Evolutionary conservation across 257 asterid genomes (phyloP).

Genomic region (Nyctanthes arbortristis): DNA sequence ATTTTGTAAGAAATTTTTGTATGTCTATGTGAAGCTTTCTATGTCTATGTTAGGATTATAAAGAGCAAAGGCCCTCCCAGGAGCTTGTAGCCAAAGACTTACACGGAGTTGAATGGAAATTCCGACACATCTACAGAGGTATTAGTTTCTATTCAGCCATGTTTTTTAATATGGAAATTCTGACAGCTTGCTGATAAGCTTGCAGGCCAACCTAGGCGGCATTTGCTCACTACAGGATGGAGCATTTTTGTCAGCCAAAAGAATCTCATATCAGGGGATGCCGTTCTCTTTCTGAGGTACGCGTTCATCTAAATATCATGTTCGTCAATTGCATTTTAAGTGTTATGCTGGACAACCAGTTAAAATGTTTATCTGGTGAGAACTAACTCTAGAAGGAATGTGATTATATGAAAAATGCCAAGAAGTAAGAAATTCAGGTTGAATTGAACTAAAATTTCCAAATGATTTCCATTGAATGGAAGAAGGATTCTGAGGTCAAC

Average conservation of each 20-base stretch:
- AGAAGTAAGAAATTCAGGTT: not conserved
- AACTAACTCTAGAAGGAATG: not conserved
- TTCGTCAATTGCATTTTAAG: no score
- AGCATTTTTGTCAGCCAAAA: constrained; percentile 92
- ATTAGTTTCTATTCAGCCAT: constrained; percentile 6
- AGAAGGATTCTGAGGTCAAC: not conserved
- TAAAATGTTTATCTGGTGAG: not conserved
- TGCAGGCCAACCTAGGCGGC: constrained; percentile 98
- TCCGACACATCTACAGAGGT: constrained; percentile 98
- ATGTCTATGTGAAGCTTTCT: constrained; percentile 18
- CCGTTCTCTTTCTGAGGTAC: constrained; percentile 91
- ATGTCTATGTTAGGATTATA: constrained; percentile 59
- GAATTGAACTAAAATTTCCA: not conserved
- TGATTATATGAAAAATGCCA: not conserved
- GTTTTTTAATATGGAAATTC: constrained; percentile 19
- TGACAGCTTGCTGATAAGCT: constrained; percentile 28
- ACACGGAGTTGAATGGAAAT: constrained; percentile 96
- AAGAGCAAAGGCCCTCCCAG: constrained; percentile 95
- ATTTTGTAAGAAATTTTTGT: not conserved
- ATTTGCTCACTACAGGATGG: constrained; percentile 99
- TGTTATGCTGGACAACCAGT: no score
- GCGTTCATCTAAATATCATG: constrained; percentile 1
- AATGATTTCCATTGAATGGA: not conserved
- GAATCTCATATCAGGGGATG: constrained; percentile 87
- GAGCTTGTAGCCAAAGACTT: constrained; percentile 91